Conservation (phyloP, 768 basidiomycete genomes). For the Boletus sp. region DNA sequence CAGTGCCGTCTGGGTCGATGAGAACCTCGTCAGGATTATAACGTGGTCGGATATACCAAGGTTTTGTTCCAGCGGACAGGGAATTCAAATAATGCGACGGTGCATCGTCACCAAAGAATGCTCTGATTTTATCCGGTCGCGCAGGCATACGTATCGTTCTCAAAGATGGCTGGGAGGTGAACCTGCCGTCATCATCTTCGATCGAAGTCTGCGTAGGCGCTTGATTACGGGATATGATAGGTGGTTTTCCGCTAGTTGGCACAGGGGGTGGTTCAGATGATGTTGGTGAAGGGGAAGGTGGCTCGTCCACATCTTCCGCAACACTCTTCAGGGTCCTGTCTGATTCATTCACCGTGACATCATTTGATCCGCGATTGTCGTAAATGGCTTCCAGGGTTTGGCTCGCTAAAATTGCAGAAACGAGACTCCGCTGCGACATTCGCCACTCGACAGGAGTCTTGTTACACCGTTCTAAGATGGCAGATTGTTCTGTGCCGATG, state of each 20-base stretch:
- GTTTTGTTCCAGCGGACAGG: constrained; percentile 40
- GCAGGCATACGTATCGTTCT: constrained; percentile 14
- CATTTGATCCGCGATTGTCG: constrained; percentile 8
- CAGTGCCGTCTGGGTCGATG: constrained; percentile 58
- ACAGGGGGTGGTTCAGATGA: constrained; percentile 9
- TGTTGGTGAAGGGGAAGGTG: neutral
- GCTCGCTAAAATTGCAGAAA: constrained; percentile 25
- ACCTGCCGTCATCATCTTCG: constrained; percentile 21
- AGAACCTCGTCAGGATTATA: constrained; percentile 56
- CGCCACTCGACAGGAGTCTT: constrained; percentile 45
- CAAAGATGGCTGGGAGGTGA: neutral
- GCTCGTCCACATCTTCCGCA: constrained; percentile 1
- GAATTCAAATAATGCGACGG: constrained; percentile 42
- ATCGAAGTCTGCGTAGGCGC: neutral
- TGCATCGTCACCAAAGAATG: constrained; percentile 51
- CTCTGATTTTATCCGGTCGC: constrained; percentile 41
- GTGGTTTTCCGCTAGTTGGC: constrained; percentile 11
- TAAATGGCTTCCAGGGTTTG: constrained; percentile 19
- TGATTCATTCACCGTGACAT: constrained; percentile 9
- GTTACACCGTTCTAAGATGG: constrained; percentile 36
- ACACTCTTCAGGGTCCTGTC: constrained; percentile 10
- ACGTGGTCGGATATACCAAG: constrained; percentile 59
- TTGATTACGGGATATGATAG: neutral
- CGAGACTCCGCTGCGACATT: constrained; percentile 40
- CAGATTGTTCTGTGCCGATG: constrained; percentile 40